A percentile compares a stretch with the other conserved stretches of the same genome.
phyloP scores from a whole-genome alignment of 371 early-diverging fungal genomes.

The Caulochytrium protostelioides region DNA sequence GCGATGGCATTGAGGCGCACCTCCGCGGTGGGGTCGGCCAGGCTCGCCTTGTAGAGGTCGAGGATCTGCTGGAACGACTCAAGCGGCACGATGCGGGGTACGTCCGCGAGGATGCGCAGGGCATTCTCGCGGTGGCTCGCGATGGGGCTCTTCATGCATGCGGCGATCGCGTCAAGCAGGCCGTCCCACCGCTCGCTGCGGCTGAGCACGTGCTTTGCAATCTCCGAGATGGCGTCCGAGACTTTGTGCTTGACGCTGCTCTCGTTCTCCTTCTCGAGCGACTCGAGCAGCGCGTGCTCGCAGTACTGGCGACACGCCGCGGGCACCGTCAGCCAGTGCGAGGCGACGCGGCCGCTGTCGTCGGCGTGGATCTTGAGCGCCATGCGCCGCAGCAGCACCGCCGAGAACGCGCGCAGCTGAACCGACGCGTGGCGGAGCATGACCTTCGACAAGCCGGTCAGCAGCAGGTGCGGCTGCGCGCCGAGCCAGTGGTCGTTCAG shows the following conservation, averaged over 20 bases:
- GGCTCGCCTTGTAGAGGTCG: too few relatives aligned
- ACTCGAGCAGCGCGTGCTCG: conserved; percentile 45
- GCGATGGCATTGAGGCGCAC: too few relatives aligned
- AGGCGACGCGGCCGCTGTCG: conserved; percentile 8
- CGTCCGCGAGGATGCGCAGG: conserved; percentile 62
- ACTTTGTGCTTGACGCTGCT: conserved; percentile 59
- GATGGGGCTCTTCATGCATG: conserved; percentile 48
- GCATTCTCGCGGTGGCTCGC: conserved; percentile 63
- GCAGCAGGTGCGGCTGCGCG: conserved; percentile 38
- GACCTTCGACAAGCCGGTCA: conserved; percentile 44
- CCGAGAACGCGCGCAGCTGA: conserved; percentile 64
- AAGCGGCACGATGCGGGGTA: conserved; percentile 35
- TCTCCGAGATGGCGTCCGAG: conserved; percentile 72
- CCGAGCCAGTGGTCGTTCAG: conserved; percentile 45
- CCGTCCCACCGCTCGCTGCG: conserved; percentile 60
- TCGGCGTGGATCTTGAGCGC: conserved; percentile 31
- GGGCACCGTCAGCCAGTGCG: conserved; percentile 48
- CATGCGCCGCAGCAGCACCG: conserved; percentile 68
- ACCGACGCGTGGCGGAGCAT: conserved; percentile 13
- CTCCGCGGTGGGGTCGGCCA: too few relatives aligned
- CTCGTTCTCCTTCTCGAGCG: conserved; percentile 51
- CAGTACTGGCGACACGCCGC: conserved; percentile 37
- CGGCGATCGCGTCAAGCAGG: conserved; percentile 51
- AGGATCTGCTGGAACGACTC: too few relatives aligned
- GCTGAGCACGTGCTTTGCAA: conserved; percentile 44